A percentile compares a stretch with the other conserved stretches of the same genome.
phyloP scores from a whole-genome alignment of 768 basidiomycete genomes.

The Russula foetens region DNA sequence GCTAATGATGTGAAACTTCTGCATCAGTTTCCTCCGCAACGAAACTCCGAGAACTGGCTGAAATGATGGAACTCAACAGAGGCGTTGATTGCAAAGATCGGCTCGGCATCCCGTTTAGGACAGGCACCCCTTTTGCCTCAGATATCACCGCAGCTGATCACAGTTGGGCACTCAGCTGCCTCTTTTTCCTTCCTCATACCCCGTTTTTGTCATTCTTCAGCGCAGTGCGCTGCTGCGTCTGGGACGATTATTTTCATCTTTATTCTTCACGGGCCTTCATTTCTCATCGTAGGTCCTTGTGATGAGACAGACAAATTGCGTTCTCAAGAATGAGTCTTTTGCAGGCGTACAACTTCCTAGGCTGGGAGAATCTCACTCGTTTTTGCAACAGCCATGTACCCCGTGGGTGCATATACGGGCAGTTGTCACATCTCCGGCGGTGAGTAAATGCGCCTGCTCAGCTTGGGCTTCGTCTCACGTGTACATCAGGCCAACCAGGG shows the following conservation, averaged over 20 bases:
- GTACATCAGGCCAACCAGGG: background rate
- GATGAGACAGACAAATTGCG: background rate
- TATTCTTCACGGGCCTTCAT: slow-evolving; percentile 1
- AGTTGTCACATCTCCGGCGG: background rate
- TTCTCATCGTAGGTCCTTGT: background rate
- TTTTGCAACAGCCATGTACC: background rate
- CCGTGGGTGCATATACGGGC: background rate
- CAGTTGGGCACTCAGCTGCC: too few species aligned
- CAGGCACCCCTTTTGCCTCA: background rate
- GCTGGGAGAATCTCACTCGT: background rate
- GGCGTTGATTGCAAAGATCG: background rate
- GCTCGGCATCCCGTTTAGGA: background rate
- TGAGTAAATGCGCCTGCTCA: background rate
- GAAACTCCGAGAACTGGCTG: background rate
- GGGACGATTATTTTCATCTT: background rate
- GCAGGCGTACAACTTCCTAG: background rate
- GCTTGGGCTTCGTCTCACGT: background rate
- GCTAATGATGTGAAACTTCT: background rate
- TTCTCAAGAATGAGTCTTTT: background rate
- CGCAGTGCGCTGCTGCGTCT: slow-evolving; percentile 13
- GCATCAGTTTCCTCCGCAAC: background rate
- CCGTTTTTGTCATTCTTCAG: background rate
- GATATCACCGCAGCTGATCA: background rate
- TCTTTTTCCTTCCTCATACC: background rate
- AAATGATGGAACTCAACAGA: background rate